Base-by-base conservation (phyloP, 805 yeast genomes). In the Yamadazyma kitorensis region DNA sequence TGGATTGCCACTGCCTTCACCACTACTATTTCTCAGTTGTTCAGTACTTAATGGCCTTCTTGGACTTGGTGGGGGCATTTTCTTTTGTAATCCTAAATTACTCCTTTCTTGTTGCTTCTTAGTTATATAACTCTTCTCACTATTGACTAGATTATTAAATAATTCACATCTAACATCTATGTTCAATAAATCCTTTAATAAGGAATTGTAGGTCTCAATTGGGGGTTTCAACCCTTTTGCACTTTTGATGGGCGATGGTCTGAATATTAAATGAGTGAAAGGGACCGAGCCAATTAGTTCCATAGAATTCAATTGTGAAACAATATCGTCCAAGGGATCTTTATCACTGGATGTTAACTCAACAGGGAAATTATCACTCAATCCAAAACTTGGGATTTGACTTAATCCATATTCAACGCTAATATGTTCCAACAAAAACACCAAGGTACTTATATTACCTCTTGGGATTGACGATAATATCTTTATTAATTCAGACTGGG, bases 181-280 rank as follows among this genome's bases (percentile, higher is more conserved):
- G 19, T 40, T 36, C 8, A 67, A 47, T 34, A 68, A 51, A 36
- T 60, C 64, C 5, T 32, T 10, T 3, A 62, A 51, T 6, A 67
- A 33, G 4, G 10, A 17, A 16, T 43, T 42, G 41, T 67, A 67
- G 12, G 37, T 39, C 1, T 38, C 49, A 14, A 57, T 23, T 0
- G 70, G 70, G 8, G 73, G 73, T 33, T 61, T 62, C 37, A 64
- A 63, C 0, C 73, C 73, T 2, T 50, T 12, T 1, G 62, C 48
- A 27, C 55, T 44, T 32, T 64, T 68, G 5, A 56, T 48, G 5
- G 57, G 52, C 1, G 72, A 60, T 0, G 73, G 73, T 22, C 72
- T 49, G 37, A 66, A 49, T 4, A 68, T 57, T 23, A 61, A 51
- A 46, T 68, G 73, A 3, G 62, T 38, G 29, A 68, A 64, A 1